Base-by-base conservation (phyloP, 768 basidiomycete species). In the Hygrophorus pudorinus region DNA sequence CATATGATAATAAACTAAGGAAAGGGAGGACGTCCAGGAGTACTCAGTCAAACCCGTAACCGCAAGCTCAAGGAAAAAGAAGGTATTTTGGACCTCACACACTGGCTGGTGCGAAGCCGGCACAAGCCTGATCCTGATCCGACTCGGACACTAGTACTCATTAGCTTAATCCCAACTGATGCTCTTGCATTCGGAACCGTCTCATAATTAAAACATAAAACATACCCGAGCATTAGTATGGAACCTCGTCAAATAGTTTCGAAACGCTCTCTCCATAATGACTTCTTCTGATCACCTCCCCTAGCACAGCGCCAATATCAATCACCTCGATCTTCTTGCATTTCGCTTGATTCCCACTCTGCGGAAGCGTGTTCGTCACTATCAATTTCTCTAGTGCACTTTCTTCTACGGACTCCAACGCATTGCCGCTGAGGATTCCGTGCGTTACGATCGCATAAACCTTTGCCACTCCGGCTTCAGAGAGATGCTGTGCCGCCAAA, bases 311-410 rank as follows among this genome's bases (percentile, higher is more conserved):
- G 18, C 90, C 89, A 52, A 99, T 82, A 67, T 98, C 93, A 53
- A 99, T 82, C 43, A 92, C 88, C 66, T 92, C 89, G 34, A 99
- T 78, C 66, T 90, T 88, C 34, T 63, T 62, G 64, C 87, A 89
- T 43, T 59, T 62, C 31, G 67, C 74, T 61, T 79, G 74, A 65
- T 93, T 88, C 54, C 69, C 79, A 41, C 72, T 58, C 64, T 98
- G 96, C 43, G 96, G 96, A 32, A 98, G 77, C 62, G 93, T 96
- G 69, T 99, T 99, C 57, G 96, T 98, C 57, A 99, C 94, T 46
- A 98, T 90, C 59, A 99, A 66, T 71, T 94, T 91, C 66, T 90
- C 85, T 58, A 99, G 72, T 44, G 75, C 74, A 47, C 86, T 85
- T 53, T 70, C 71, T 54, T 74, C 70, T 30, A 99, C 75, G 6